Evolutionary conservation across 2,329 filamentous ascomycete species (phyloP).

Genomic region (Onygenales sp.): DNA sequence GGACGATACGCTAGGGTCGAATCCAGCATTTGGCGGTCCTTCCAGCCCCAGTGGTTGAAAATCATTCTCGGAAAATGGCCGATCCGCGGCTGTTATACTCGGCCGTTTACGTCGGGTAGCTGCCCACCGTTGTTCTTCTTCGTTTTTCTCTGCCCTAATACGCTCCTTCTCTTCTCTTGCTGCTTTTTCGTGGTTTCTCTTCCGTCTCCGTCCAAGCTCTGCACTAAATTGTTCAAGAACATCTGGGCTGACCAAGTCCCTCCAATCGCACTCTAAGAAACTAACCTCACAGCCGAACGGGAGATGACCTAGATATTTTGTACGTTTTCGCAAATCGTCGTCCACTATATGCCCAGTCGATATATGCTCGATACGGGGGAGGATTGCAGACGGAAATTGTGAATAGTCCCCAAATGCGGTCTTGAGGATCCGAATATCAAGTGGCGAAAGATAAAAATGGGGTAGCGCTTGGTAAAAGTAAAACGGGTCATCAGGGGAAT

Average conservation of each 20-base stretch:
- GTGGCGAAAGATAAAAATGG: conserved; percentile 79
- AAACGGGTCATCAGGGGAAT: conserved; percentile 49
- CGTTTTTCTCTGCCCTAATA: conserved; percentile 68
- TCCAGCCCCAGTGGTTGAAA: conserved; percentile 51
- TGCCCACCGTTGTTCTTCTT: conserved; percentile 59
- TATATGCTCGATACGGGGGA: conserved; percentile 81
- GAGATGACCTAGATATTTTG: conserved; percentile 79
- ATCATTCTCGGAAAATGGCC: conserved; percentile 49
- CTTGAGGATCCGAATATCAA: conserved; percentile 89
- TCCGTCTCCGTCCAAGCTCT: conserved; percentile 68
- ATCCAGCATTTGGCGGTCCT: conserved; percentile 10
- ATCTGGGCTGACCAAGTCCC: conserved; percentile 69
- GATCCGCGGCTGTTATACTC: conserved; percentile 36
- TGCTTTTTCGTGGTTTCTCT: conserved; percentile 72
- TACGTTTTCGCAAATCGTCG: conserved; percentile 69
- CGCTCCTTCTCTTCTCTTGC: conserved; percentile 78
- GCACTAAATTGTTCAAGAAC: conserved; percentile 65
- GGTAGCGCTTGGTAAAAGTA: conserved; percentile 83
- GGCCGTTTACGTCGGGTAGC: conserved; percentile 55
- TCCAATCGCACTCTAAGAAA: conserved; percentile 93
- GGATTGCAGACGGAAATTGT: conserved; percentile 71
- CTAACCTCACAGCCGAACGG: conserved; percentile 85
- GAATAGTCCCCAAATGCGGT: conserved; percentile 77
- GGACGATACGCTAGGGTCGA: conserved; percentile 25
- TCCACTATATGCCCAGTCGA: conserved; percentile 82